Conservation (phyloP, 495 filamentous ascomycete species). For the Penicillium roqueforti region DNA sequence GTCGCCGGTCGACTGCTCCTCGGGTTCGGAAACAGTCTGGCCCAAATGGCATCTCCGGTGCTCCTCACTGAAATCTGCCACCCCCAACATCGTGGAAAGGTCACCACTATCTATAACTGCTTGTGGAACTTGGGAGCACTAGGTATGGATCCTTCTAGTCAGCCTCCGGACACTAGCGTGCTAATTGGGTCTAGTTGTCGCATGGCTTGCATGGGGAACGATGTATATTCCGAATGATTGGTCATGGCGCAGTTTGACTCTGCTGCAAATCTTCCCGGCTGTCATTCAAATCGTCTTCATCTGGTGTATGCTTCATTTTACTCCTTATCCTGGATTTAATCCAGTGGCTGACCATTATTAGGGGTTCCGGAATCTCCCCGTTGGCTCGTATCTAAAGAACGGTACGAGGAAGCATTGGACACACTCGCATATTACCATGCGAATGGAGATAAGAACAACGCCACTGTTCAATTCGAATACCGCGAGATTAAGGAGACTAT, state of each 20-base stretch:
- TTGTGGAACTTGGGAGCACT: constrained; percentile 60
- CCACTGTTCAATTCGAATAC: constrained; percentile 25
- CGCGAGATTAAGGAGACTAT: constrained; percentile 29
- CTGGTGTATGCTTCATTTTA: constrained; percentile 25
- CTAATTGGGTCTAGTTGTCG: constrained; percentile 12
- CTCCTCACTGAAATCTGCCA: constrained; percentile 60
- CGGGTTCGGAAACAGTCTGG: constrained; percentile 58
- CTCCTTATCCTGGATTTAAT: not conserved
- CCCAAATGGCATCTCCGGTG: constrained; percentile 57
- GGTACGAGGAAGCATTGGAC: constrained; percentile 33
- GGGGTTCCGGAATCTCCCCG: constrained; percentile 42
- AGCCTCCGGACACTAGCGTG: not conserved
- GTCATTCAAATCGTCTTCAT: constrained; percentile 39
- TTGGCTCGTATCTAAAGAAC: constrained; percentile 37
- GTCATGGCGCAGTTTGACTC: constrained; percentile 42
- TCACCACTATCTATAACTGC: constrained; percentile 61
- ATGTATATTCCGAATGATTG: constrained; percentile 37
- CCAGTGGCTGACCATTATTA: constrained; percentile 3
- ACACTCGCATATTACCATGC: constrained; percentile 33
- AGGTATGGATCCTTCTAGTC: not conserved
- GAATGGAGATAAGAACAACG: constrained; percentile 18
- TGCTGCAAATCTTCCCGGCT: constrained; percentile 32
- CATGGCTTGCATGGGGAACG: constrained; percentile 18
- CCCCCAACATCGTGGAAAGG: constrained; percentile 58
- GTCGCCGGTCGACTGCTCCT: constrained; percentile 41